Conservation (phyloP, 2,329 filamentous ascomycete genomes). For the Teratosphaeria zuluensis region DNA sequence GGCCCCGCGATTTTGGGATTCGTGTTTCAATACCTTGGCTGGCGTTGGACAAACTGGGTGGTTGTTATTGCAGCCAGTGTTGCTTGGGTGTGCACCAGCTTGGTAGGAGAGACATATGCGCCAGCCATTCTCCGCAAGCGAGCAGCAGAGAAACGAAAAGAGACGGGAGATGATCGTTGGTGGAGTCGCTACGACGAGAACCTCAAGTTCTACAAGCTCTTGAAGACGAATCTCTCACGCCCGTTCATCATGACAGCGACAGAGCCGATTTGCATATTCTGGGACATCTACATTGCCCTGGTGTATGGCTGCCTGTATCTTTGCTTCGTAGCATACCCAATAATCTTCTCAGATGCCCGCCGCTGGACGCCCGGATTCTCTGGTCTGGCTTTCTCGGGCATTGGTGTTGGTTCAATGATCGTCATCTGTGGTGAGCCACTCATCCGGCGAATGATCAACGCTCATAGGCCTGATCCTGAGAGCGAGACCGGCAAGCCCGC, state of each 20-base stretch:
- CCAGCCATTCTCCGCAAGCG: conserved; percentile 60
- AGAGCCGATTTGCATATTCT: conserved; percentile 78
- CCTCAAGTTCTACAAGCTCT: conserved; percentile 51
- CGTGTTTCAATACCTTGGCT: conserved; percentile 65
- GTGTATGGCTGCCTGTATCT: conserved; percentile 83
- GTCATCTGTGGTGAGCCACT: conserved; percentile 53
- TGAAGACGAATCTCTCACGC: conserved; percentile 66
- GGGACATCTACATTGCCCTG: conserved; percentile 61
- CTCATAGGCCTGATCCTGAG: conserved; percentile 59
- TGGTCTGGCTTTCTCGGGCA: conserved; percentile 70
- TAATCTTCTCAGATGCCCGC: conserved; percentile 65
- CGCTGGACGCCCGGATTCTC: conserved; percentile 67
- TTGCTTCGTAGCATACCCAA: conserved; percentile 79
- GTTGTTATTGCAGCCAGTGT: conserved; percentile 61
- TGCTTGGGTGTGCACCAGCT: conserved; percentile 48
- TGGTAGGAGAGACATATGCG: conserved; percentile 66
- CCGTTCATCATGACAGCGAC: conserved; percentile 69
- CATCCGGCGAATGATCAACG: conserved; percentile 66
- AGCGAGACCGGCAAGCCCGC: conserved; percentile 56
- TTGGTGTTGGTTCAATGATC: conserved; percentile 47
- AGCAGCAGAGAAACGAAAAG: conserved; percentile 53
- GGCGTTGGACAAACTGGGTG: conserved; percentile 64
- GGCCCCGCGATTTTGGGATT: conserved; percentile 75
- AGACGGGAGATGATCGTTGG: conserved; percentile 61
- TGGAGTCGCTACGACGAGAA: conserved; percentile 75